These are phyloP conservation scores for Acanthamoeba sp. DNA, from an alignment of 208 protist genomes.

Conservation along the genomic window DNA sequence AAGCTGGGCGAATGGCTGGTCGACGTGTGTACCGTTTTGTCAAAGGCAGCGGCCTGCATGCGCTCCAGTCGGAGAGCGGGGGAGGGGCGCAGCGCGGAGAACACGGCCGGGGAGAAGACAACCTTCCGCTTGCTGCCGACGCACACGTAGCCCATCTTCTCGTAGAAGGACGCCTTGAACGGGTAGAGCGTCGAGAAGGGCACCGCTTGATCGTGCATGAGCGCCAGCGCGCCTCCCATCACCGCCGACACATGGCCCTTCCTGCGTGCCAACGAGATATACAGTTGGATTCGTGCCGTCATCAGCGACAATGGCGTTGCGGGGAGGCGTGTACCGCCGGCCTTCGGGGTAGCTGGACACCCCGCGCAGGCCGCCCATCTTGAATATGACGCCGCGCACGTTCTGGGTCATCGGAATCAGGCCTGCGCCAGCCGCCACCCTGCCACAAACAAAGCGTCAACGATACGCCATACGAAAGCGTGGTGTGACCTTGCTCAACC, in stretches of 20 bases:
- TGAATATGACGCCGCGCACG: conserved; percentile 33
- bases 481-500: no score
- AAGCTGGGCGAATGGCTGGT: background rate
- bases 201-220: background rate
- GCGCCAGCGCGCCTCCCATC: background rate
- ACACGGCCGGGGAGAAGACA: conserved; percentile 26
- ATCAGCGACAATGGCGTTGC: background rate
- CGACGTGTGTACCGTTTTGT: background rate
- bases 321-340: background rate
- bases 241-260: conserved; percentile 33
- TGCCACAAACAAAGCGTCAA: no score
- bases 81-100: background rate
- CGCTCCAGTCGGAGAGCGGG: background rate
- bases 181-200: conserved; percentile 63
- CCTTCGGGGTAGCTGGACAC: conserved; percentile 20
- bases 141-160: conserved; percentile 59
- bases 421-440: background rate
- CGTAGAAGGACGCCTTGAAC: conserved; percentile 71
- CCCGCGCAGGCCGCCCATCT: conserved; percentile 45
- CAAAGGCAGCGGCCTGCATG: background rate
- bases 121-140: conserved; percentile 31
- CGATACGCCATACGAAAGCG: no score
- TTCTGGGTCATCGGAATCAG: conserved; percentile 70
- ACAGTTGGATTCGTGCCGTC: no score
- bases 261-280: background rate